Conservation (phyloP, 2,329 filamentous ascomycete species). For the Xylaria arbuscula region DNA sequence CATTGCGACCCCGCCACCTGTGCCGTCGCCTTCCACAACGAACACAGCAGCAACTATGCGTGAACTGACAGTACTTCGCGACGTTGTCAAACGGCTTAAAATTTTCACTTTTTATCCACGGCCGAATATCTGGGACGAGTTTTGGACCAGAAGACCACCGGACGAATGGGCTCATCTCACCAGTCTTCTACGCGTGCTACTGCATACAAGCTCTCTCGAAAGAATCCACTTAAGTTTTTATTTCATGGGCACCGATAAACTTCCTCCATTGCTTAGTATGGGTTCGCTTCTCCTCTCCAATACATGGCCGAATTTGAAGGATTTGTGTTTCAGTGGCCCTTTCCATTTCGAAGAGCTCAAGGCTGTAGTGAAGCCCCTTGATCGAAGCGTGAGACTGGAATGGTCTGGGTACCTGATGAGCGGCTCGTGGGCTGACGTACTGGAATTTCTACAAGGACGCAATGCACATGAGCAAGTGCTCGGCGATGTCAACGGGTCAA, state of each 20-base stretch:
- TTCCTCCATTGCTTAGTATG: conserved; percentile 15
- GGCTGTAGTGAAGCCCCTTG: conserved; percentile 8
- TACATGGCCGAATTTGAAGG: conserved; percentile 11
- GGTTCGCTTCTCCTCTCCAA: neutral
- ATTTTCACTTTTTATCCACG: neutral
- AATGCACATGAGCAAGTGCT: neutral
- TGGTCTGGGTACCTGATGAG: conserved; percentile 17
- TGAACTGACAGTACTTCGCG: neutral
- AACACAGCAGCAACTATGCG: neutral
- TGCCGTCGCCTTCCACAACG: neutral
- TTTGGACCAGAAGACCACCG: neutral
- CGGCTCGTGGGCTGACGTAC: conserved; percentile 16
- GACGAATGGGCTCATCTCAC: neutral
- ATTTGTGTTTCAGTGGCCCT: conserved; percentile 5
- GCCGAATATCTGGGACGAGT: neutral
- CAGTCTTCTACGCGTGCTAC: neutral
- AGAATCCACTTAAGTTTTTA: neutral
- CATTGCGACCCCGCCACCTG: neutral
- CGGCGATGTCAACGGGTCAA: neutral
- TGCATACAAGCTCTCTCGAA: conserved; percentile 3
- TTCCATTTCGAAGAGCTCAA: conserved; percentile 21
- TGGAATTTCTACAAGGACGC: conserved; percentile 20
- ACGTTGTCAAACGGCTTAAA: neutral
- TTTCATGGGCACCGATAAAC: neutral
- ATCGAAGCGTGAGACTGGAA: neutral